Percentiles rank a stretch among this genome's conserved stretches.
These are phyloP conservation scores for Epithemia pelagica DNA, from an alignment of 108 stramenopile species.

Conservation along the genomic window DNA sequence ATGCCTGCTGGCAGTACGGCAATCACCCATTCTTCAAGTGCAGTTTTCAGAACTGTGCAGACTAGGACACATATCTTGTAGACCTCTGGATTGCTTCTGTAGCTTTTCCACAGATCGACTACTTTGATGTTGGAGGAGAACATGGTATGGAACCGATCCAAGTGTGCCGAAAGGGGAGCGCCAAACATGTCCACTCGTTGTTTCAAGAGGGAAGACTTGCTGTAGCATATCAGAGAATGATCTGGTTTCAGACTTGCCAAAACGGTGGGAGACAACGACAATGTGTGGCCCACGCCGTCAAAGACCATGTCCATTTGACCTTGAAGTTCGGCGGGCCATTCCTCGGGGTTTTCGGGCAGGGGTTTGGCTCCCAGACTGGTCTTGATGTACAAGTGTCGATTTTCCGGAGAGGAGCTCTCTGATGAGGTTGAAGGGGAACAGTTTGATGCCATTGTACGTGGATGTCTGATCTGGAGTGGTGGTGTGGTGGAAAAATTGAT, in stretches of 20 bases:
- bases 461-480: no score
- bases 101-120: conserved; percentile 37
- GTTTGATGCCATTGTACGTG: no score
- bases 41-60: no score
- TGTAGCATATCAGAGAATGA: conserved; percentile 43
- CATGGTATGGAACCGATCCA: conserved; percentile 38
- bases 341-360: conserved; percentile 32
- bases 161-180: conserved; percentile 35
- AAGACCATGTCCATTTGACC: conserved; percentile 61
- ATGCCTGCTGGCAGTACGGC: no score
- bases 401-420: no score
- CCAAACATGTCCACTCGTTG: conserved; percentile 34
- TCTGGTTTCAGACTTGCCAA: conserved; percentile 33
- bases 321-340: conserved; percentile 37
- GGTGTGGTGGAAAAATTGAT: no score
- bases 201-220: conserved; percentile 25
- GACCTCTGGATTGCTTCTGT: conserved; percentile 25
- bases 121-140: conserved; percentile 40
- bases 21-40: no score
- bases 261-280: conserved; percentile 29
- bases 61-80: conserved; percentile 36
- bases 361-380: conserved; percentile 39
- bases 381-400: conserved; percentile 34
- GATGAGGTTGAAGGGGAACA: no score
- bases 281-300: conserved; percentile 49